phyloP scores from a whole-genome alignment of 331 rosid genomes.

The Pyracantha coccinea region DNA sequence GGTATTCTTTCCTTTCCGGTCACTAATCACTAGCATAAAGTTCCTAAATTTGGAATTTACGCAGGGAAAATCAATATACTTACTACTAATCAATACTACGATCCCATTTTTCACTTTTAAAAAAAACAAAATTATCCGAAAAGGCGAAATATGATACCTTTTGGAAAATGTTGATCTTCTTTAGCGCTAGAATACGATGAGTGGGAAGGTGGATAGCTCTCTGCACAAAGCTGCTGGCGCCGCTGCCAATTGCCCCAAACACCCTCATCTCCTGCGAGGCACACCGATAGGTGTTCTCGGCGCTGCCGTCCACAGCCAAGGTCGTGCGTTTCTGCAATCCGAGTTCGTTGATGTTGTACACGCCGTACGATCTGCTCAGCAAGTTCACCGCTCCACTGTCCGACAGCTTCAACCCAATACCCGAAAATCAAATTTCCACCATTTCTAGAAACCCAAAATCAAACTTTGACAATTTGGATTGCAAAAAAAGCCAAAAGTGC shows the following conservation, averaged over 20 bases:
- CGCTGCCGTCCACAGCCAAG: constrained; percentile 33
- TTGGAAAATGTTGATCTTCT: constrained; percentile 93
- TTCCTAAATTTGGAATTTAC: not conserved
- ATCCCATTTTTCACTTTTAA: not conserved
- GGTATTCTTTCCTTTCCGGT: constrained; percentile 29
- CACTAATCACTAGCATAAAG: not conserved
- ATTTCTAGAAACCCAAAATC: not conserved
- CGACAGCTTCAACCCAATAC: constrained; percentile 43
- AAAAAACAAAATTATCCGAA: not conserved
- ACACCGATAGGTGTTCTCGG: constrained; percentile 68
- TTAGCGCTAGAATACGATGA: constrained; percentile 73
- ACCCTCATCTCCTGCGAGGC: constrained; percentile 82
- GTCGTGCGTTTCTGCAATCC: constrained; percentile 88
- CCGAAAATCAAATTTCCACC: not conserved
- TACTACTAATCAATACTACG: not conserved
- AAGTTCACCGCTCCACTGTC: constrained; percentile 87
- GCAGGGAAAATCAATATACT: not conserved
- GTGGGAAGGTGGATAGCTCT: constrained; percentile 89
- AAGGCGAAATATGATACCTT: constrained; percentile 36
- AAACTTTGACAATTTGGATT: not conserved
- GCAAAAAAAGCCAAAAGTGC: not conserved
- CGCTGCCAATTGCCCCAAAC: constrained; percentile 94
- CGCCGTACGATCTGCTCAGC: constrained; percentile 85
- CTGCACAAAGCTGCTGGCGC: constrained; percentile 95
- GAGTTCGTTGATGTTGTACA: constrained; percentile 82